Evolutionary conservation across 2,329 filamentous ascomycete species (phyloP).

Genomic region (Penicillium corylophilum): DNA sequence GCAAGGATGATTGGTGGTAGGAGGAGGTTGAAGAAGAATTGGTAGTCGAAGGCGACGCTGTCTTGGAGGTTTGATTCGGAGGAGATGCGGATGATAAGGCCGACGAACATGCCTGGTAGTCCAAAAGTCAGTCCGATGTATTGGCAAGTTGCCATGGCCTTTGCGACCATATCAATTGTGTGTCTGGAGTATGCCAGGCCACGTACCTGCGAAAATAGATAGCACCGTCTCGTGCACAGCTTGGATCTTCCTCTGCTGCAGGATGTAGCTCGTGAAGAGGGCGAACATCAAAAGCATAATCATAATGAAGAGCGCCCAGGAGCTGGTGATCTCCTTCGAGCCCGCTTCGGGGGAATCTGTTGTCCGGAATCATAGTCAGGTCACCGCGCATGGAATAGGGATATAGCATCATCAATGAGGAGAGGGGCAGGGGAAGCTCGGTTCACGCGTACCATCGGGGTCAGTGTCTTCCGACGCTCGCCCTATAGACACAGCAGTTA

Average conservation of each 20-base stretch:
- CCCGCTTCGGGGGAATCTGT: slow-evolving; percentile 71
- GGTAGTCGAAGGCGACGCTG: slow-evolving; percentile 94
- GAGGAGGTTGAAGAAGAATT: slow-evolving; percentile 98
- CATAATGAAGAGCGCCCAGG: slow-evolving; percentile 96
- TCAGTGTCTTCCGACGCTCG: slow-evolving; percentile 39
- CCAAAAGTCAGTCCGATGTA: slow-evolving; percentile 8
- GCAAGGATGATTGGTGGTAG: slow-evolving; percentile 98
- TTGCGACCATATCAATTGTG: neutral
- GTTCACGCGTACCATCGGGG: slow-evolving; percentile 37
- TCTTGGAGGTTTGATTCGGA: slow-evolving; percentile 81
- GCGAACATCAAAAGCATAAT: slow-evolving; percentile 91
- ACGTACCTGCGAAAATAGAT: slow-evolving; percentile 87
- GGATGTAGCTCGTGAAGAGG: slow-evolving; percentile 93
- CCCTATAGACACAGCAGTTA: slow-evolving; percentile 28
- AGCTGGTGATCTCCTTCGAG: slow-evolving; percentile 90
- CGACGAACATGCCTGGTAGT: slow-evolving; percentile 82
- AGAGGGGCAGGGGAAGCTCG: slow-evolving; percentile 7
- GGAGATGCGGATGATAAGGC: slow-evolving; percentile 78
- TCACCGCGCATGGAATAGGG: slow-evolving; percentile 4
- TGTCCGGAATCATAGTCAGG: slow-evolving; percentile 22
- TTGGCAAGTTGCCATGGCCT: neutral
- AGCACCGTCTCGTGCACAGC: slow-evolving; percentile 97
- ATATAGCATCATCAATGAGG: slow-evolving; percentile 3
- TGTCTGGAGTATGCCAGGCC: neutral
- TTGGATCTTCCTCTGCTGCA: slow-evolving; percentile 95